phyloP scores from a whole-genome alignment of 2,329 filamentous ascomycete genomes.

The Penicillium sp. region DNA sequence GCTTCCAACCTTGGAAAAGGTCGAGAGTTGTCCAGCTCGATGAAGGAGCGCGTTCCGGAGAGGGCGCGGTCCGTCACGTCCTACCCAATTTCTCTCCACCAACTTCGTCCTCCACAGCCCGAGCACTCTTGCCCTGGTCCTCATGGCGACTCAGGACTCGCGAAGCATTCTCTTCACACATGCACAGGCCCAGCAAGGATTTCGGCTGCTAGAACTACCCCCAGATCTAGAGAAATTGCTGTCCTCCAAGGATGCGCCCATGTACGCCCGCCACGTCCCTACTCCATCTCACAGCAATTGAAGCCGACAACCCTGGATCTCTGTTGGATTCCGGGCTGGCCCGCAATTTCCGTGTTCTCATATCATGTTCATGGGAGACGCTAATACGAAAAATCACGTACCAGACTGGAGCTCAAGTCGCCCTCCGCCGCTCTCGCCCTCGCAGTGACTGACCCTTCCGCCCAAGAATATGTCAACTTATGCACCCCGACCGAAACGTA shows the following conservation, averaged over 20 bases:
- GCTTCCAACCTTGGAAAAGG: too few relatives aligned
- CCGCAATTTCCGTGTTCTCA: neutral
- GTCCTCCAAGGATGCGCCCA: conserved; percentile 45
- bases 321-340: too few relatives aligned
- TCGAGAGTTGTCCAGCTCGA: too few relatives aligned
- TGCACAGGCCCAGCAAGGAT: conserved; percentile 49
- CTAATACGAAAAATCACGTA: conserved; percentile 1
- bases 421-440: conserved; percentile 29
- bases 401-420: conserved; percentile 46
- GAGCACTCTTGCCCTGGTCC: too few relatives aligned
- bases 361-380: neutral
- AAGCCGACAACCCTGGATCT: too few relatives aligned
- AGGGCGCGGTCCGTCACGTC: too few relatives aligned
- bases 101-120: too few relatives aligned
- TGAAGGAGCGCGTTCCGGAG: too few relatives aligned
- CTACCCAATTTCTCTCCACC: too few relatives aligned
- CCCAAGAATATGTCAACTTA: conserved; percentile 52
- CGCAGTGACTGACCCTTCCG: conserved; percentile 26
- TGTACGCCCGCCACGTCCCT: conserved; percentile 25
- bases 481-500: conserved; percentile 59
- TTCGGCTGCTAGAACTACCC: conserved; percentile 61
- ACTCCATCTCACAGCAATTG: neutral
- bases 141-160: conserved; percentile 42
- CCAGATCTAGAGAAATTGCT: conserved; percentile 56
- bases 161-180: conserved; percentile 42